A percentile compares a stretch with the other conserved stretches of the same genome.
phyloP scores from a whole-genome alignment of 179 eudicot species.

The Monotropa hypopitys region DNA sequence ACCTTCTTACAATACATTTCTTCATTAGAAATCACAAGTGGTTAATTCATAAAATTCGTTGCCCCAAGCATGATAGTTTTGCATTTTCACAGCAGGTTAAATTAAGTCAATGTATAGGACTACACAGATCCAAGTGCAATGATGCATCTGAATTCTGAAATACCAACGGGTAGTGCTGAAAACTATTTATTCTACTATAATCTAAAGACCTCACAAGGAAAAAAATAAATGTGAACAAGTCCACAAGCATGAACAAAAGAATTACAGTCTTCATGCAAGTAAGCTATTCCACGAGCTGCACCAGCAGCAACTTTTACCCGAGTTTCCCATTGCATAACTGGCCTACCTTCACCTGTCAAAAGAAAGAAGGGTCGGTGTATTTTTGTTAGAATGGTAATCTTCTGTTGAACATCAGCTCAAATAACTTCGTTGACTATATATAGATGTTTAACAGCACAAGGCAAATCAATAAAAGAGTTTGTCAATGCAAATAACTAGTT shows the following conservation, averaged over 20 bases:
- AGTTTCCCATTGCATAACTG: conserved; percentile 63
- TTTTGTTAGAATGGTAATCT: neutral
- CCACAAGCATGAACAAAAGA: conserved; percentile 1
- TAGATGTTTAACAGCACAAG: neutral
- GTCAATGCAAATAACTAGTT: neutral
- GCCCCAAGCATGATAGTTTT: neutral
- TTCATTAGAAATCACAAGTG: neutral
- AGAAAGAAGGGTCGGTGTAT: neutral
- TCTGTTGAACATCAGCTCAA: neutral
- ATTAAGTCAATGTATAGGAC: neutral
- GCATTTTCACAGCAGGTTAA: conserved; percentile 1
- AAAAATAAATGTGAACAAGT: conserved; percentile 1
- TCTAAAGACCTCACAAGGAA: neutral
- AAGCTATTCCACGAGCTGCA: conserved; percentile 89
- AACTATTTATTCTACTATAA: neutral
- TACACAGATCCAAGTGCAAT: neutral
- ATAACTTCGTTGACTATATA: neutral
- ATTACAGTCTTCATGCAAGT: conserved; percentile 96
- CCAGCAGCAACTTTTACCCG: conserved; percentile 87
- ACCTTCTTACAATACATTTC: neutral
- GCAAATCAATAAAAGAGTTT: neutral
- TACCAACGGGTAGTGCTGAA: neutral
- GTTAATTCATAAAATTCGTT: neutral
- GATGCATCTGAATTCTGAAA: neutral
- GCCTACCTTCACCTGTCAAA: conserved; percentile 48